Evolutionary conservation across 2,329 filamentous ascomycete species (phyloP).

Genomic region (Alternaria infectoria): DNA sequence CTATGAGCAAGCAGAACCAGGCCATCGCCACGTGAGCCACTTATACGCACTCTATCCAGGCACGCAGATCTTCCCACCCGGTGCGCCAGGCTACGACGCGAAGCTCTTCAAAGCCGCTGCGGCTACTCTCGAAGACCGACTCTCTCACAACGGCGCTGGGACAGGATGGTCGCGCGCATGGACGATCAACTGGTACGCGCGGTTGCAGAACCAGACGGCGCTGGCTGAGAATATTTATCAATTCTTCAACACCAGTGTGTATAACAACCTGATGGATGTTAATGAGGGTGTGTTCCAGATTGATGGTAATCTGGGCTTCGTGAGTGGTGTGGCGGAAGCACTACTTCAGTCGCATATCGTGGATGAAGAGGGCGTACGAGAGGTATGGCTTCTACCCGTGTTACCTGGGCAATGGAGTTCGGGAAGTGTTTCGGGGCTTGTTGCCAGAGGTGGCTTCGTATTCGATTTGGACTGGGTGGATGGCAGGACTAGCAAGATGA

Average conservation of each 20-base stretch:
- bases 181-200: constrained; percentile 58
- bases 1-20: constrained; percentile 52
- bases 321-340: constrained; percentile 57
- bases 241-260: constrained; percentile 14
- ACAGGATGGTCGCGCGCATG: constrained; percentile 62
- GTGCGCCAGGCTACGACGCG: constrained; percentile 27
- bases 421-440: constrained; percentile 20
- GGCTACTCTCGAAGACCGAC: constrained; percentile 40
- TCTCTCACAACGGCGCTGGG: constrained; percentile 44
- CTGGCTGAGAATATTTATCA: constrained; percentile 42
- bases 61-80: constrained; percentile 45
- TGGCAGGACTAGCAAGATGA: constrained; percentile 23
- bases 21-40: constrained; percentile 60
- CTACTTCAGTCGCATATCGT: constrained; percentile 47
- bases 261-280: constrained; percentile 14
- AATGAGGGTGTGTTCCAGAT: constrained; percentile 12
- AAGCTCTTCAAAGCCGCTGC: constrained; percentile 41
- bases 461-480: constrained; percentile 24
- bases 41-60: constrained; percentile 59
- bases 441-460: constrained; percentile 22
- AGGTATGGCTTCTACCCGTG: constrained; percentile 13
- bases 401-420: constrained; percentile 17
- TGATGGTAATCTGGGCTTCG: constrained; percentile 59
- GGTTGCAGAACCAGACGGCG: constrained; percentile 48
- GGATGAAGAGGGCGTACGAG: constrained; percentile 1